phyloP scores from a whole-genome alignment of 2,329 filamentous ascomycete genomes.

The Fusarium brevicatenulatum region DNA sequence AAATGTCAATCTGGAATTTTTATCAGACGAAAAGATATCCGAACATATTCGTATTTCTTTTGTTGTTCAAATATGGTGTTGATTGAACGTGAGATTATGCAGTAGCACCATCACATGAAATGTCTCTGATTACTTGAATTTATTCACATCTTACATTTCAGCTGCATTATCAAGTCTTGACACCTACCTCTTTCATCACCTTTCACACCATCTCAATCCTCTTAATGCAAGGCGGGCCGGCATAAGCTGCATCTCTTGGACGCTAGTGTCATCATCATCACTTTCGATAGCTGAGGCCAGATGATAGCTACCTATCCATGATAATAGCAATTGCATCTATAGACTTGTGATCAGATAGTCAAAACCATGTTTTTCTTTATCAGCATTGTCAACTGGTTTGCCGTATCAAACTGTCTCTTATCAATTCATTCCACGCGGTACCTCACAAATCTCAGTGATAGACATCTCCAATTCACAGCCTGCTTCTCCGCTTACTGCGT shows the following conservation, averaged over 20 bases:
- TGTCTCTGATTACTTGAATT: not conserved
- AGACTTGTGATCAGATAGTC: not conserved
- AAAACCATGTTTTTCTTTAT: not conserved
- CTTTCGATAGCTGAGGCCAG: not conserved
- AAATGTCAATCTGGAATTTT: not conserved
- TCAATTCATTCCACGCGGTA: not conserved
- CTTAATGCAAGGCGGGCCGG: slow-evolving; percentile 31
- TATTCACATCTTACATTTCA: slow-evolving; percentile 8
- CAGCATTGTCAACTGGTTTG: not conserved
- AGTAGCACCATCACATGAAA: not conserved
- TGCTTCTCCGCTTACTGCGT: slow-evolving; percentile 15
- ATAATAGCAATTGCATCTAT: not conserved
- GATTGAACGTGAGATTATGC: not conserved
- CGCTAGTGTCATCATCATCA: not conserved
- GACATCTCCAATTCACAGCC: not conserved
- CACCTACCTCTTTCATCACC: slow-evolving; percentile 31
- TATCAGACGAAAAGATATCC: not conserved
- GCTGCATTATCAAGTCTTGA: slow-evolving; percentile 5
- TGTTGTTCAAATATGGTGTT: not conserved
- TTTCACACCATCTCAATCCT: slow-evolving; percentile 19
- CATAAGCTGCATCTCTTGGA: slow-evolving; percentile 14
- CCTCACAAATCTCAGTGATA: not conserved
- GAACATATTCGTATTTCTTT: not conserved
- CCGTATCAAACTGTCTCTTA: not conserved
- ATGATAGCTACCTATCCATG: not conserved